Conservation (phyloP, 257 asterid species). For the Prunella vulgaris region DNA sequence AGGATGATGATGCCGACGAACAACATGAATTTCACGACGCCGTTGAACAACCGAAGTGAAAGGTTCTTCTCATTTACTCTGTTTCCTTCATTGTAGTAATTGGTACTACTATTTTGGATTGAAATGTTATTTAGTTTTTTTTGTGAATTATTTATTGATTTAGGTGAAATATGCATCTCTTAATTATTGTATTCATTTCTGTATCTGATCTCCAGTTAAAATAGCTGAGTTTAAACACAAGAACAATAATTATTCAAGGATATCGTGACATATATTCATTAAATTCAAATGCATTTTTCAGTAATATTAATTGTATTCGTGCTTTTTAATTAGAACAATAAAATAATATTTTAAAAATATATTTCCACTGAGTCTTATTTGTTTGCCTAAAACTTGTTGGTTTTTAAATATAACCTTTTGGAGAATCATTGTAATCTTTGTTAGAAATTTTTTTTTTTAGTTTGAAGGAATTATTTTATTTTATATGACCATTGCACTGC, state of each 20-base stretch:
- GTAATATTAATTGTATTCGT: no score
- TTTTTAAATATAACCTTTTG: background rate
- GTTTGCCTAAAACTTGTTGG: no score
- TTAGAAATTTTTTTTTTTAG: background rate
- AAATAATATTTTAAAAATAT: no score
- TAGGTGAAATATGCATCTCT: background rate
- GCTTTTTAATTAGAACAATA: no score
- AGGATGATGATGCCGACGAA: background rate
- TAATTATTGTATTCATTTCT: background rate
- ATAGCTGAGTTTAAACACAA: no score
- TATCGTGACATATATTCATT: no score
- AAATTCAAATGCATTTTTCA: no score
- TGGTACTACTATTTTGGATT: background rate
- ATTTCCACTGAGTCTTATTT: no score
- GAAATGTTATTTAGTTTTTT: background rate
- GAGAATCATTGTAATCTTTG: background rate
- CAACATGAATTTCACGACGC: constrained; percentile 24
- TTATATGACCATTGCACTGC: background rate
- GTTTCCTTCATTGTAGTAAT: background rate
- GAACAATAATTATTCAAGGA: no score
- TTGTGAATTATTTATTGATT: background rate
- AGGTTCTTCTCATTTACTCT: background rate
- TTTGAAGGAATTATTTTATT: background rate
- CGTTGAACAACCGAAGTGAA: constrained; percentile 19
- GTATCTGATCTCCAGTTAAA: no score